Evolutionary conservation across 2,329 filamentous ascomycete species (phyloP), one percentile per base, ranked within the genome.

Genomic region (Diplocarpon mali): DNA sequence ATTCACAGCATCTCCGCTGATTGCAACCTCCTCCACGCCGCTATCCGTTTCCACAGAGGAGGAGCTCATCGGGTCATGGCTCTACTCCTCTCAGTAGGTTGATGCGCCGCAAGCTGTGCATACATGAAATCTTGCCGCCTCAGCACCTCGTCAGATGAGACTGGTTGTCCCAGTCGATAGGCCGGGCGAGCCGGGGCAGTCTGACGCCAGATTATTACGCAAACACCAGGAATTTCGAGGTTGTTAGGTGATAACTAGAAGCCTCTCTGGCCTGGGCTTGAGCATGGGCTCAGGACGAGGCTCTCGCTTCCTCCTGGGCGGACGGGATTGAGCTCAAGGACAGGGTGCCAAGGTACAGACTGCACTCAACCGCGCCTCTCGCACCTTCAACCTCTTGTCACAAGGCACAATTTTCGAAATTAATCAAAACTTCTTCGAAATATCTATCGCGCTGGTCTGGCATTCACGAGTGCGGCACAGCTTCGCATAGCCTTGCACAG

Each of bases 31-130:
- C 63, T 68, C 68, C 67, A 68, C 74, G 68, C 75, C 74, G 65
- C 72, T 71, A 63, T 76, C 70, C 65, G 67, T 75, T 69, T 73
- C 74, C 69, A 71, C 71, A 65, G 70, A 71, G 70, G 70, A 75
- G 69, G 75, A 78, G 77, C 77, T 83, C 80, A 85, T 85, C 51
- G 46, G 58, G 45, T 60, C 64, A 58, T 57, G 49, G 53, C 53
- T 55, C 57, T 51, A 52, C 51, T 40, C 30, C 38, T 41, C 40
- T 45, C 29, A n/a, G 16, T 34, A 29, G 29, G 38, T 57, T 46
- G 49, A 53, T 58, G 56, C 58, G 56, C 56, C 54, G 48, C 47
- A 51, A 48, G 53, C 42, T 45, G 48, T 53, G 44, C 48, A 51
- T 48, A 54, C 48, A 51, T 53, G 46, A 37, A 48, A 43, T 32